Conservation (phyloP, 2,329 filamentous ascomycete genomes). For the Chaetomium sp. region DNA sequence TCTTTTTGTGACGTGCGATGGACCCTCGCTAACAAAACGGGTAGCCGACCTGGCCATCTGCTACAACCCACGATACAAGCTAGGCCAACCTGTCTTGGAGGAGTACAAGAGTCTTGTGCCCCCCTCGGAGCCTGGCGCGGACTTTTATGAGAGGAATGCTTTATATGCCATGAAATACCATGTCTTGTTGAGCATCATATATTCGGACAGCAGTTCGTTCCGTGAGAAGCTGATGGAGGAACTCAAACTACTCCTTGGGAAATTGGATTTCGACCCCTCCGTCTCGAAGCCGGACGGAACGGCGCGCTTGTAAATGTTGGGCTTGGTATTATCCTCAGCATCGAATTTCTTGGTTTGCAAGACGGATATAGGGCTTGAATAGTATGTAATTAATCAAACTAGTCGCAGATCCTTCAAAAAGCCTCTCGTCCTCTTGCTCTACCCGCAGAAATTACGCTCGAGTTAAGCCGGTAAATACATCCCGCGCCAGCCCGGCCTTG, state of each 20-base stretch:
- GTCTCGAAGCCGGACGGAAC: neutral
- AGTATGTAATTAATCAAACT: too few species aligned
- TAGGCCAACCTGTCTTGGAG: neutral
- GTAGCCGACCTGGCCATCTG: neutral
- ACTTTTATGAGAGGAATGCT: neutral
- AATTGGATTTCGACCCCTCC: neutral
- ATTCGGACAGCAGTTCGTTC: neutral
- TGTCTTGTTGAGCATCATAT: neutral
- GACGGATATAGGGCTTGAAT: too few species aligned
- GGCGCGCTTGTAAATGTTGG: neutral
- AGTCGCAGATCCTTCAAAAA: too few species aligned
- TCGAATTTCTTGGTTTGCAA: too few species aligned
- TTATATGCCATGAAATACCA: conserved; percentile 1
- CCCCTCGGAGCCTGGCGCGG: neutral
- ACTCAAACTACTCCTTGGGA: neutral
- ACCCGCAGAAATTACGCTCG: too few species aligned
- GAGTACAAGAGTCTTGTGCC: neutral
- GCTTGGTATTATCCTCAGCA: too few species aligned
- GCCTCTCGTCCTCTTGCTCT: too few species aligned
- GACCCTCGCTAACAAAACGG: neutral
- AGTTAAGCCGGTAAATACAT: too few species aligned
- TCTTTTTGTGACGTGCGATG: neutral
- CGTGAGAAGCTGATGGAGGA: neutral
- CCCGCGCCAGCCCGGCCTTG: too few species aligned
- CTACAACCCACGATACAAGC: neutral